These are phyloP conservation scores for Anethum foeniculum DNA, from an alignment of 140 eudicot species.

Conservation along the genomic window DNA sequence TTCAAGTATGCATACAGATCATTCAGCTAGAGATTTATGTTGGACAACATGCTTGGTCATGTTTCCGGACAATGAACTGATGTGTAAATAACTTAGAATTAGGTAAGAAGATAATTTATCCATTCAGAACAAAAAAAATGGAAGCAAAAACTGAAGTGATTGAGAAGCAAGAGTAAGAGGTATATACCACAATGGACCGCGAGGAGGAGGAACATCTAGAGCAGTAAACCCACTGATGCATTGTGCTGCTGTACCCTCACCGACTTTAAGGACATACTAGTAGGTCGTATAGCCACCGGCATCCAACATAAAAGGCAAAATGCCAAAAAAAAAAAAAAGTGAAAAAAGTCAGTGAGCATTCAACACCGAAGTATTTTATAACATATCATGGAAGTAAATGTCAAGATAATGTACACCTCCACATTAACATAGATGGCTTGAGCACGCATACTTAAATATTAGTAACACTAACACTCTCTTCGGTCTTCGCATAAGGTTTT, in stretches of 20 bases:
- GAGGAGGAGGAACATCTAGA: conserved; percentile 83
- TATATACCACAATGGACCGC: conserved; percentile 89
- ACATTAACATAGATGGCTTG: not conserved
- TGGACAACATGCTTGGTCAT: not conserved
- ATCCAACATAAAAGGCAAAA: conserved; percentile 1
- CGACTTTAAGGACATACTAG: conserved; percentile 76
- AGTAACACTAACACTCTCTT: not conserved
- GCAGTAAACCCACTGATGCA: conserved; percentile 94
- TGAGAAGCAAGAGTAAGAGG: conserved; percentile 12
- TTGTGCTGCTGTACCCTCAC: conserved; percentile 69
- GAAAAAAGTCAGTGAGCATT: not conserved
- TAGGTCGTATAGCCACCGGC: not conserved
- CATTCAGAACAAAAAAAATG: not conserved
- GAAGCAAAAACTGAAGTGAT: conserved; percentile 2
- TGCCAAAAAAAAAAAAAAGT: too few relatives aligned
- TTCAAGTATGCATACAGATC: not conserved
- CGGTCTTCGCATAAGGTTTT: not conserved
- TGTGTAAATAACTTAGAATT: not conserved
- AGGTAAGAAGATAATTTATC: not conserved
- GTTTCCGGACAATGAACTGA: not conserved
- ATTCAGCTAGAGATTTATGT: not conserved
- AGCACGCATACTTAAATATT: not conserved
- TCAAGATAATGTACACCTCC: not conserved
- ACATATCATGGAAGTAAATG: not conserved
- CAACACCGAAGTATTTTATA: not conserved